Evolutionary conservation across 1,139 yeast genomes (phyloP).

Genomic region (Suhomyces atakaporum): DNA sequence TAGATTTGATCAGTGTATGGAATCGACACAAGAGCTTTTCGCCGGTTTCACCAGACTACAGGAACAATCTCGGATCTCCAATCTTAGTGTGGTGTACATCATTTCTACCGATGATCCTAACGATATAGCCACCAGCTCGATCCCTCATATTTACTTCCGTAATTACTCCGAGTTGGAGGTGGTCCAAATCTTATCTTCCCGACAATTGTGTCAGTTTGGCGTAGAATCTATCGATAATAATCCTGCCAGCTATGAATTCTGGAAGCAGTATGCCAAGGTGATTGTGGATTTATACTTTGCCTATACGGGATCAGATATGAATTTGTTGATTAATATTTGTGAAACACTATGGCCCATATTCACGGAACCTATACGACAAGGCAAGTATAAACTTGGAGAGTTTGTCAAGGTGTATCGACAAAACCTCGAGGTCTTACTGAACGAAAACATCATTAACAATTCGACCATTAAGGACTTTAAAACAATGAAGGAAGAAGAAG

Average conservation of each 20-base stretch:
- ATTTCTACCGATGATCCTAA: slow-evolving; percentile 48
- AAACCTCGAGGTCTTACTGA: slow-evolving; percentile 40
- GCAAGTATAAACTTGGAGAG: slow-evolving; percentile 34
- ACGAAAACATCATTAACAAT: slow-evolving; percentile 42
- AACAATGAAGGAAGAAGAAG: slow-evolving; percentile 26
- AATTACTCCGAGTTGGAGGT: slow-evolving; percentile 48
- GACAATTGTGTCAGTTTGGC: slow-evolving; percentile 29
- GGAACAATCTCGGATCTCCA: slow-evolving; percentile 40
- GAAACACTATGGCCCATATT: slow-evolving; percentile 54
- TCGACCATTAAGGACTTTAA: slow-evolving; percentile 31
- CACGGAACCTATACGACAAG: slow-evolving; percentile 40
- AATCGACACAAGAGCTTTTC: slow-evolving; percentile 45
- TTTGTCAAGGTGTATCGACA: slow-evolving; percentile 51
- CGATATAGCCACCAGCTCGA: slow-evolving; percentile 44
- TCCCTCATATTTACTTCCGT: slow-evolving; percentile 53
- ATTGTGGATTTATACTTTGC: slow-evolving; percentile 54
- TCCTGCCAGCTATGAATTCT: slow-evolving; percentile 33
- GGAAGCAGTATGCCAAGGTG: slow-evolving; percentile 51
- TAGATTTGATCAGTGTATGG: slow-evolving; percentile 57
- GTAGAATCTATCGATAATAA: slow-evolving; percentile 17
- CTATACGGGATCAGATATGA: slow-evolving; percentile 56
- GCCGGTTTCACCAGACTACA: slow-evolving; percentile 49
- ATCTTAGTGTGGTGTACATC: slow-evolving; percentile 35
- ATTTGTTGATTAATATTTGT: slow-evolving; percentile 44
- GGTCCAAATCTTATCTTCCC: slow-evolving; percentile 33